Conservation (phyloP, 257 asterid genomes). For the Gentiana straminea region DNA sequence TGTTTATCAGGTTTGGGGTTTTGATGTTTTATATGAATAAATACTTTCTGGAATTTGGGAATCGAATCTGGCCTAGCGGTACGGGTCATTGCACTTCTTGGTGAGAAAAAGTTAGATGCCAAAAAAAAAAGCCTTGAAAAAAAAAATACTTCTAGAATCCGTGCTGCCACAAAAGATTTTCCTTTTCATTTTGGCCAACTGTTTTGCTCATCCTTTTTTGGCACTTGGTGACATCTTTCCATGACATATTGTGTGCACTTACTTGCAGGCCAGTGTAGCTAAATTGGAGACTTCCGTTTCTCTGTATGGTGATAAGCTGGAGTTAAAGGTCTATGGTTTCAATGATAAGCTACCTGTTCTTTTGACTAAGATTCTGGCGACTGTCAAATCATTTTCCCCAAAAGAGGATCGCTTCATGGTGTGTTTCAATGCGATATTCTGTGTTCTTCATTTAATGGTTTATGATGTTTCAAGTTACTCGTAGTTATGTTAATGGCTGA, state of each 20-base stretch:
- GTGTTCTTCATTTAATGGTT: not conserved
- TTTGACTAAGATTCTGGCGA: constrained; percentile 59
- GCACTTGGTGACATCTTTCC: not conserved
- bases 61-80: no score
- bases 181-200: not conserved
- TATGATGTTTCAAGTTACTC: no score
- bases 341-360: constrained; percentile 90
- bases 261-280: constrained; percentile 86
- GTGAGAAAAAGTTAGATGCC: no score
- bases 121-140: no score
- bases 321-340: constrained; percentile 91
- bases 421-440: constrained; percentile 14
- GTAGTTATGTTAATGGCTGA: no score
- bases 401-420: constrained; percentile 91
- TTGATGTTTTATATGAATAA: not conserved
- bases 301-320: constrained; percentile 81
- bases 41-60: no score
- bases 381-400: constrained; percentile 61
- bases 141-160: no score
- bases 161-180: not conserved
- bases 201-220: not conserved
- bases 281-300: constrained; percentile 88
- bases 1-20: constrained; percentile 68
- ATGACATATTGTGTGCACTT: constrained; percentile 4
- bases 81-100: no score